These are phyloP conservation scores for Yarrowia bubula DNA, from an alignment of 805 yeast species.

Conservation along the genomic window DNA sequence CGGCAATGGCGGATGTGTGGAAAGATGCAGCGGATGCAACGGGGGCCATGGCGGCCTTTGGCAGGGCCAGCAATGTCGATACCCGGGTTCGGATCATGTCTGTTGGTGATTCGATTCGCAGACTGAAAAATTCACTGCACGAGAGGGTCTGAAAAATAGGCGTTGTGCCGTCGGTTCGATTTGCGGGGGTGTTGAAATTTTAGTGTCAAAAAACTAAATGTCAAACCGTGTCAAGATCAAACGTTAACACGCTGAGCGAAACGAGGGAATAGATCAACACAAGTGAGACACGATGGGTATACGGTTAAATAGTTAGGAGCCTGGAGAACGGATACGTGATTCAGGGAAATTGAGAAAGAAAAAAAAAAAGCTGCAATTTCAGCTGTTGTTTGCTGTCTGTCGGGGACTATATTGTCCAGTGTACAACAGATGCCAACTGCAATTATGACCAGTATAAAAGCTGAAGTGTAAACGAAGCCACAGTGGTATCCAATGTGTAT, in stretches of 20 bases:
- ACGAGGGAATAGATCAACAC: conserved; percentile 1
- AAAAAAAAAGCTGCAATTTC: too few relatives aligned
- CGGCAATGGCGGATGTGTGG: conserved; percentile 21
- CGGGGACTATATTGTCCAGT: too few relatives aligned
- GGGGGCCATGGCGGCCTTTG: conserved; percentile 6
- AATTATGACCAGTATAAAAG: too few relatives aligned
- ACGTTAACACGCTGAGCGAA: background rate
- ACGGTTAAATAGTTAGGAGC: background rate
- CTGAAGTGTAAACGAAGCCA: too few relatives aligned
- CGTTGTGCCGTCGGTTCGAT: background rate
- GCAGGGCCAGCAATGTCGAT: conserved; percentile 12
- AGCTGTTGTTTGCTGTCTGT: too few relatives aligned
- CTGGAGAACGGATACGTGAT: too few relatives aligned
- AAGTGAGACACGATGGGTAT: background rate
- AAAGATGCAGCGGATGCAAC: background rate
- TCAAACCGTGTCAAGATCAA: background rate
- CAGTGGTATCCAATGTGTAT: too few relatives aligned
- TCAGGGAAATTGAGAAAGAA: too few relatives aligned
- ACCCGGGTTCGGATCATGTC: conserved; percentile 18
- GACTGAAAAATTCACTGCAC: conserved; percentile 1
- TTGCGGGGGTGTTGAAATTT: background rate
- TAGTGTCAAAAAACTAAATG: background rate
- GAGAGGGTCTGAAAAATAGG: background rate
- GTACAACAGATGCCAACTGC: too few relatives aligned
- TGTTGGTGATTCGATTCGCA: background rate